These are phyloP conservation scores for Melampsora americana DNA, from an alignment of 1,284 basidiomycete species.

Conservation along the genomic window DNA sequence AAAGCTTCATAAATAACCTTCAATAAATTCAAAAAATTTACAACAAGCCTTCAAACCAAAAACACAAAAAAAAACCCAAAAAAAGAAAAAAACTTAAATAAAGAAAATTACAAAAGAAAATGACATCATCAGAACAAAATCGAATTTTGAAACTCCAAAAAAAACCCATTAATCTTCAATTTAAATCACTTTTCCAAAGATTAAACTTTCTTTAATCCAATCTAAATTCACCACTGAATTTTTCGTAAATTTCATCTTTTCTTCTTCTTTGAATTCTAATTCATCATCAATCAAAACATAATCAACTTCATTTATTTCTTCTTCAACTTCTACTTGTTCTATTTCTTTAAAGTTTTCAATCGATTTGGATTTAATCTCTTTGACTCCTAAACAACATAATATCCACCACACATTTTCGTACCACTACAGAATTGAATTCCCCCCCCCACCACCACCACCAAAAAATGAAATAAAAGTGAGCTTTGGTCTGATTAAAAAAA, in stretches of 20 bases:
- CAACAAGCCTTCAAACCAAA: too few relatives aligned
- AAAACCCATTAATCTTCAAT: neutral
- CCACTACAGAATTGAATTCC: constrained; percentile 5
- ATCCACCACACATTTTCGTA: constrained; percentile 17
- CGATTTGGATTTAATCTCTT: neutral
- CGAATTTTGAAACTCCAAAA: too few relatives aligned
- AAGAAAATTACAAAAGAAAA: too few relatives aligned
- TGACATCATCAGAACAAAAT: too few relatives aligned
- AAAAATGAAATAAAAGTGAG: neutral
- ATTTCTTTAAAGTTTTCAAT: neutral
- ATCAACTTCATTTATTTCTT: neutral
- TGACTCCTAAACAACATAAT: constrained; percentile 7
- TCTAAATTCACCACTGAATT: constrained; percentile 59
- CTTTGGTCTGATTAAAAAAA: neutral
- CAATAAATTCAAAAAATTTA: too few relatives aligned
- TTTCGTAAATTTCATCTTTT: constrained; percentile 51
- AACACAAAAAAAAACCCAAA: too few relatives aligned
- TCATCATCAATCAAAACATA: constrained; percentile 23
- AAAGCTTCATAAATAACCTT: too few relatives aligned
- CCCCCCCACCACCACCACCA: too few relatives aligned
- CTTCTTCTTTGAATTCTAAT: neutral
- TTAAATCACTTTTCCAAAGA: constrained; percentile 58
- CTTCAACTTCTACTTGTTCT: neutral
- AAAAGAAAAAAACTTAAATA: too few relatives aligned
- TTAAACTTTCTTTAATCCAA: constrained; percentile 79